phyloP scores from a whole-genome alignment of 768 basidiomycete species.

The Hemileccinum impolitum region DNA sequence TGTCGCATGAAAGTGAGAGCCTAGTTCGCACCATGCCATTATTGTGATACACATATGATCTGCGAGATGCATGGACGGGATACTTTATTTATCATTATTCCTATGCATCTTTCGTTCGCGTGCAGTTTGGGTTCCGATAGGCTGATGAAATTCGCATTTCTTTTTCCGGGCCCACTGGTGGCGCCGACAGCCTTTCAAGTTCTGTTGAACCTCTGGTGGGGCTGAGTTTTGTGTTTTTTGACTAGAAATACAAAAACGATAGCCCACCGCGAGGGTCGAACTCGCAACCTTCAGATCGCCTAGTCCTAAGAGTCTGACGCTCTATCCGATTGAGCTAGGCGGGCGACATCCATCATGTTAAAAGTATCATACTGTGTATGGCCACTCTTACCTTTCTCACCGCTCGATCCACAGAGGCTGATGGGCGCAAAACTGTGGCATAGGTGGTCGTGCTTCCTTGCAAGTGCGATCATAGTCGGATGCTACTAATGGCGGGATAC shows the following conservation, averaged over 20 bases:
- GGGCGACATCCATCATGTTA: slow-evolving; percentile 29
- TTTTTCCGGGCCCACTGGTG: too few species aligned
- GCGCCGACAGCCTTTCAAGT: too few species aligned
- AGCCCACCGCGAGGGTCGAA: slow-evolving; percentile 65
- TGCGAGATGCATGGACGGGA: slow-evolving; percentile 13
- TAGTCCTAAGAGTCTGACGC: slow-evolving; percentile 59
- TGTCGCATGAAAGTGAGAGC: slow-evolving; percentile 6
- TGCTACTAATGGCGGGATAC: slow-evolving; percentile 12
- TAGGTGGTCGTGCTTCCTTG: slow-evolving; percentile 5
- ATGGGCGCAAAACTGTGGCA: slow-evolving; percentile 28
- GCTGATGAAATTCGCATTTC: not conserved
- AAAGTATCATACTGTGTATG: not conserved
- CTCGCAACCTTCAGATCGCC: slow-evolving; percentile 60
- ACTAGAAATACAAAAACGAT: slow-evolving; percentile 28
- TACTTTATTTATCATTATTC: slow-evolving; percentile 23
- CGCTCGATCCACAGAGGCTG: not conserved
- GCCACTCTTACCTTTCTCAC: not conserved
- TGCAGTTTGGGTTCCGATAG: not conserved
- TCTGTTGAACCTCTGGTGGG: too few species aligned
- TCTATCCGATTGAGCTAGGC: slow-evolving; percentile 69
- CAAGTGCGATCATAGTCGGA: slow-evolving; percentile 6
- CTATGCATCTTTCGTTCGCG: not conserved
- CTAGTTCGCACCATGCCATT: slow-evolving; percentile 6
- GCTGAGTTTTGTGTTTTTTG: too few species aligned
- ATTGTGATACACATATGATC: slow-evolving; percentile 4